Base-by-base conservation (phyloP, 225 moss, liverwort and hornwort species). In the Straminergon stramineum region DNA sequence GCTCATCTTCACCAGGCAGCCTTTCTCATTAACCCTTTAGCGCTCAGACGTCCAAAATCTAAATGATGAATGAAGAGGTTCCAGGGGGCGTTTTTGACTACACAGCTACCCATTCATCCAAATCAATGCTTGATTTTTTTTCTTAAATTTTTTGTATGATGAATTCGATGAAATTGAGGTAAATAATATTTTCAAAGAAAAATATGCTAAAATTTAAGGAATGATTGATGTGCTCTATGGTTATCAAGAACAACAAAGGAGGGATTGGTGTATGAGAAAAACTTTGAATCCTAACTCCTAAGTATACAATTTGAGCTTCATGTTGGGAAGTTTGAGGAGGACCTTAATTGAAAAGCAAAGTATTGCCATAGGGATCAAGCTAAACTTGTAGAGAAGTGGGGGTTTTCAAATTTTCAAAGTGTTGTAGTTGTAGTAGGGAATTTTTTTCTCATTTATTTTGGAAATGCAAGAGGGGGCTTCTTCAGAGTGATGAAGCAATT, bases 171-270 rank as follows among this genome's bases (percentile, higher is more conserved):
- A 78, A 55, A 55, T 10, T 35, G 9, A 78, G 6, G 23, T 23
- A 35, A 77, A 22, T 53, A 15, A 11, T 75, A 35, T 21, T 14
- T 9, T 3, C 3, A 4, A 15, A 2, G 23, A 78, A 35, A 55
- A 34, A 53, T 45, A 8, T 53, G 3, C 8, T 23, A 52, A 37
- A 35, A 35, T 34, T 23, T 0, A 22, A 23, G 15, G 24, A 34
- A 78, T 0, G 2, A 53, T 35, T 7, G 4, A 9, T 2, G 3
- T 0, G 1, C 2, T 14, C 9, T 0, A 2, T 4, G 9, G 5
- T 9, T 35, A 53, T 35, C 1, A 51, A 77, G 8, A 55, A 9
- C 0, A 0, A 55, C 1, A 35, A 55, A 9, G 14, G 5, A 2
- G 7, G 22, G 4, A 0, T 3, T 35, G 3, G 22, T 3, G 3